A percentile compares a stretch with the other conserved stretches of the same genome.
These are phyloP conservation scores for Calonectria hawksworthii DNA, from an alignment of 2,329 filamentous ascomycete genomes.

Conservation along the genomic window DNA sequence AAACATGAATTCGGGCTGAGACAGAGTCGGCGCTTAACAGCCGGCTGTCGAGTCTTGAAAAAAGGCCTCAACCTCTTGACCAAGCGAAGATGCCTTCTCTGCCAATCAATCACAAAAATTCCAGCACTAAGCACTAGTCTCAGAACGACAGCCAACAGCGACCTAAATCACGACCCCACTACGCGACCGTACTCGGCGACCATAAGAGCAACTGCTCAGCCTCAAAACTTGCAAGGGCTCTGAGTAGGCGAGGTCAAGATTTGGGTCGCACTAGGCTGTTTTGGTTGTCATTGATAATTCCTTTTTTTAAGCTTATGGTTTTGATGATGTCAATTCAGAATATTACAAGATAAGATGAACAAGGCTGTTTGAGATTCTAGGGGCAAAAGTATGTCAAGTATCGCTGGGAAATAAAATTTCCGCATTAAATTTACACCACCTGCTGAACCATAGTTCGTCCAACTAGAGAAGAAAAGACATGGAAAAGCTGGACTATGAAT, in stretches of 20 bases:
- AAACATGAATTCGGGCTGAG: no score
- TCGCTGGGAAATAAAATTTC: not conserved
- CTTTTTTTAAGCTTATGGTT: not conserved
- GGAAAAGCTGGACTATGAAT: not conserved
- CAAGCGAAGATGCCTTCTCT: not conserved
- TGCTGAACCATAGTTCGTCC: not conserved
- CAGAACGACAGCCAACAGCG: not conserved
- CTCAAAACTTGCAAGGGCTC: not conserved
- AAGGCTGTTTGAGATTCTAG: not conserved
- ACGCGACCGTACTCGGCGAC: not conserved
- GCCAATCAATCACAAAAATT: not conserved
- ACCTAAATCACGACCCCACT: not conserved
- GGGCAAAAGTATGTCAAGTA: not conserved
- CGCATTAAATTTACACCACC: not conserved
- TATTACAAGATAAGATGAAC: not conserved
- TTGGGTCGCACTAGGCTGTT: not conserved
- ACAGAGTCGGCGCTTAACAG: not conserved
- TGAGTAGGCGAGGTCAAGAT: not conserved
- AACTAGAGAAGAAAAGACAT: not conserved
- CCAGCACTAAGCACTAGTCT: not conserved
- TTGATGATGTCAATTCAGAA: not conserved
- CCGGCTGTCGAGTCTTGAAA: not conserved
- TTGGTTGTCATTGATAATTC: not conserved
- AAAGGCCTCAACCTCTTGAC: not conserved
- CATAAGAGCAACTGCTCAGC: not conserved